Base-by-base conservation (phyloP, 2,329 filamentous ascomycete species). In the Ophiostoma piceae region DNA sequence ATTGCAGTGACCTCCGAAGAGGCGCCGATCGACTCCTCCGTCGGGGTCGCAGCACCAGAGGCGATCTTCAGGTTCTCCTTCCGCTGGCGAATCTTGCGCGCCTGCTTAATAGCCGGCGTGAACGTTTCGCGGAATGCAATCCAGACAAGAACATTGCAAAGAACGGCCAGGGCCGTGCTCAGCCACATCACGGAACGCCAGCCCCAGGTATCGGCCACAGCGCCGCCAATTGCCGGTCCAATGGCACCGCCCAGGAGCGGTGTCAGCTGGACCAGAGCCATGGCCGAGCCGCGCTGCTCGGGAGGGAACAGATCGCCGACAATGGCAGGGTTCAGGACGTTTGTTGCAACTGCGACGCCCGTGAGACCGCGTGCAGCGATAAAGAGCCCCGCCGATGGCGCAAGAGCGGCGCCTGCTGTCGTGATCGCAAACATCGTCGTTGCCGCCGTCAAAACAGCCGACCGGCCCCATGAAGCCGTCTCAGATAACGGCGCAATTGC, bases 321-420 rank as follows among this genome's bases (percentile, higher is more conserved):
- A 37, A 88, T 84, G 9, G 87, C 87, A 0, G 85, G 84, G 74
- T 88, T 88, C 6, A 87, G 88, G 72, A 90, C 78, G 1, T 87
- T 85, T 1, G 86, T 86, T 0, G 86, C 85, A 2, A 87, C 88
- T 74, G 89, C 88, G 1, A 85, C 78, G 41, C 88, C 87, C 16
- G 85, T 85, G 67, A 92, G 84, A 78, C 91, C 91, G 29, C 90
- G 85, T 35, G 90, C 81, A 19, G 90, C 82, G 47, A 92, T 79
- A 2, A 92, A 80, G 0, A 85, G 84, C 54, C 80, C 79, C 69
- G 88, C 86, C 73, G 85, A 88, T 16, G 62, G 69, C 12, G 71
- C 71, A 19, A 83, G 74, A 0, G 83, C 75, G 5, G 73, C 72
- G 3, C 83, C 75, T 1, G 83, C 74, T 54, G 83, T 86, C 60